Base-by-base conservation (phyloP, 2,329 filamentous ascomycete species). In the Aspergillus chevalieri region DNA sequence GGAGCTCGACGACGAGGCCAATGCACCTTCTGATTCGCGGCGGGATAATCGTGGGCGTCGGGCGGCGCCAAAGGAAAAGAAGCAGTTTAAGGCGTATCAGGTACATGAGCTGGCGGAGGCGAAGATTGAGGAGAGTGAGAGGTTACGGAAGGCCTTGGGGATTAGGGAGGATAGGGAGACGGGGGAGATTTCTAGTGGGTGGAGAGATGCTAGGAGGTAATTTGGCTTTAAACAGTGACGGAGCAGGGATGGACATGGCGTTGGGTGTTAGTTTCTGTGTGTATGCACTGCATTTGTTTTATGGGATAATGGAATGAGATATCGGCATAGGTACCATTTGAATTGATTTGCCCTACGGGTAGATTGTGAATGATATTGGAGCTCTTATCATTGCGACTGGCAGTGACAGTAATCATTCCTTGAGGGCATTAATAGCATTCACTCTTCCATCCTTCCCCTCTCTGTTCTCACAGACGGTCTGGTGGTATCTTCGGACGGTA, bases 91-190 rank as follows among this genome's bases (percentile, higher is more conserved):
- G 73, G 79, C 84, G 57, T 90, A 97, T 71, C 89, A 97, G 72
- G 90, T 97, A 17, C 93, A 98, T 74, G 93, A 97, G 73, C 79
- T 95, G 67, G 93, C 93, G 15, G 87, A 93, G 63, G 93, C 92
- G 52, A 98, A 98, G 79, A 92, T 95, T 59, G 86, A 89, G 67
- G 93, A 98, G 78, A 95, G 86, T 69, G 91, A 97, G 73, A 81
- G 87, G 60, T 74, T 98, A 66, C 77, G 92, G 56, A 87, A 79
- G 69, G 93, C 93, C 6, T 76, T 98, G 57, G 91, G 90, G 45
- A 95, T 97, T 62, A 84, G 84, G 64, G 85, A 85, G 65, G 90
- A 95, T 68, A 93, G 89, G 87, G 84, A 82, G 72, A 84, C 82
- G 55, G 87, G 94, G 66, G 89, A 93, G 52, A 62, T 65, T 53